Percentiles rank a stretch among this genome's conserved stretches.
Conservation (phyloP, 2,329 filamentous ascomycete genomes). For the Sclerotinia subarctica region DNA sequence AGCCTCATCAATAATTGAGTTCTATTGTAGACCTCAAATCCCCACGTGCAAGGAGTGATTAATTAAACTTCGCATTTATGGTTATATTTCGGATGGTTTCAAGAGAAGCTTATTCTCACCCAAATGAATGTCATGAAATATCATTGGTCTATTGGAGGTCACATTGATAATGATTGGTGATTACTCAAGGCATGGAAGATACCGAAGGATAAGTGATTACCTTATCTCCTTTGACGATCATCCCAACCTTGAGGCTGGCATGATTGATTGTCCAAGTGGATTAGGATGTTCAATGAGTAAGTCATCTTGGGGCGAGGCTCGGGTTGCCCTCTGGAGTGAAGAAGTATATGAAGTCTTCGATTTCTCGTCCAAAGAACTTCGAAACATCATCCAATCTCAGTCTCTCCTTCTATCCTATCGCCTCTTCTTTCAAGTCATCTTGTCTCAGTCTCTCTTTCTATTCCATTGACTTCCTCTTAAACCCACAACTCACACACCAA, state of each 20-base stretch:
- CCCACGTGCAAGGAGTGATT: background rate
- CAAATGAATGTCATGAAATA: background rate
- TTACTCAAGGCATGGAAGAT: background rate
- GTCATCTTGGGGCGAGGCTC: background rate
- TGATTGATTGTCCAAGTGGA: conserved; percentile 1
- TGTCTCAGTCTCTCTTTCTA: conserved; percentile 3
- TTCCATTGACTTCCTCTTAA: background rate
- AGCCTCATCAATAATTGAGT: background rate
- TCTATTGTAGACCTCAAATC: no score
- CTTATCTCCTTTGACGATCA: background rate
- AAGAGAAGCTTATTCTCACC: background rate
- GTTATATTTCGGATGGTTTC: background rate
- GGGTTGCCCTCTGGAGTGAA: no score
- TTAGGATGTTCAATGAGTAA: background rate
- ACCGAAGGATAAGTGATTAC: background rate
- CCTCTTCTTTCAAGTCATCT: background rate
- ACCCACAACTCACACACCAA: background rate
- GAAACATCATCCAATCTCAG: conserved; percentile 4
- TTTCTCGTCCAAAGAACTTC: background rate
- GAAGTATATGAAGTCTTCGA: conserved; percentile 6
- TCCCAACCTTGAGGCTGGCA: background rate
- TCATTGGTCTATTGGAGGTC: background rate
- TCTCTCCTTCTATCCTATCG: background rate
- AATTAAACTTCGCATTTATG: background rate
- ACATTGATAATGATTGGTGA: background rate